Evolutionary conservation across 345 rosid genomes (phyloP), one percentile per base, ranked within the genome.

Genomic region (Cochlearia excelsa): DNA sequence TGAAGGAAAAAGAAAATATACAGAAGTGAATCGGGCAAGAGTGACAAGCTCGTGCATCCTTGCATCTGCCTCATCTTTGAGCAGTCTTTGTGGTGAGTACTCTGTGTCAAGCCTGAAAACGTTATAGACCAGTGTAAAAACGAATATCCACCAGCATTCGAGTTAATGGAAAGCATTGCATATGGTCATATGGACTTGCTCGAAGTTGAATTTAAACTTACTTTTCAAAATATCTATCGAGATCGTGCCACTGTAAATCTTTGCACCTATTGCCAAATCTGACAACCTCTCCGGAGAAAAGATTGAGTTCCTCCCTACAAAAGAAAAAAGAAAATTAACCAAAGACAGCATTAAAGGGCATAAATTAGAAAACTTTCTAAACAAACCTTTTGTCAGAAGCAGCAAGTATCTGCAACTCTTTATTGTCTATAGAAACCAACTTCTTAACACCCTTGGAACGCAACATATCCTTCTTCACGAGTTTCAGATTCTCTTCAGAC

Each of bases 241-340:
- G 73, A 67, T 85, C 82, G 74, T 85, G 97, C 99, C 94, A 93
- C 43, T 87, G 95, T 2, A 86, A 77, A 63, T 89, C 95, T 67
- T 85, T 89, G 66, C 95, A 93, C 56, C 37, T 73, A 72, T 87
- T 80, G 59, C 99, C 99, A 51, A 93, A 93, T 71, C 99, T 81
- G 46, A 89, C 51, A 26, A 89, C 91, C 77, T 93, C 99, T 28
- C 79, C 61, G n/a, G 84, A 71, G 72, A 93, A 81, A 54, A 85
- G 74, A 71, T 82, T 84, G 9, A 88, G 78, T 78, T 92, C 97
- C 81, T 92, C 94, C 72, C 95, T 92, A 58, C 45, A 72, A 58
- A 27, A 7, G 3, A 43, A 26, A 61, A 9, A 57, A 31, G 27
- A 74, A 11, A 63, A 27, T 5, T 43, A 46, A 43, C 5, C 40